Percentiles rank a stretch among this genome's conserved stretches.
Evolutionary conservation across 2,329 filamentous ascomycete genomes (phyloP).

Genomic region (Xylaria sp.): DNA sequence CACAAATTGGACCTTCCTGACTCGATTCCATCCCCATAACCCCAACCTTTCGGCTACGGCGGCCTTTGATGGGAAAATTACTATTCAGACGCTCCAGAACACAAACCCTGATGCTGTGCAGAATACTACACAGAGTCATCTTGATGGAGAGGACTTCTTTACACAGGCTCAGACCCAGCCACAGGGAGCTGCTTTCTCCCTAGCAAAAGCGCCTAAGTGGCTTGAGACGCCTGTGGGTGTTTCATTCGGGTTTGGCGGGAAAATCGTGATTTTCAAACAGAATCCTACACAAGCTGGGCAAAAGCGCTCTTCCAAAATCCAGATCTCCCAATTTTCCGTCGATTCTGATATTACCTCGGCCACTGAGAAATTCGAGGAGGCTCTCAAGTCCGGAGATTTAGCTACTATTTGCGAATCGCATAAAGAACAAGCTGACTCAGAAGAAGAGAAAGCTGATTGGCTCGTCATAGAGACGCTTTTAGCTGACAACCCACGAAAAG

Average conservation of each 20-base stretch:
- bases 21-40: conserved; percentile 92
- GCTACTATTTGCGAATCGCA: conserved; percentile 82
- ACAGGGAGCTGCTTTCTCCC: conserved; percentile 87
- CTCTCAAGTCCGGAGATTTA: conserved; percentile 81
- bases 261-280: conserved; percentile 80
- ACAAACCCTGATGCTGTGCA: conserved; percentile 83
- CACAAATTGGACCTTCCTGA: conserved; percentile 99
- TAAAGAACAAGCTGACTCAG: conserved; percentile 77
- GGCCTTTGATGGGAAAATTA: conserved; percentile 96
- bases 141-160: conserved; percentile 97
- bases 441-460: conserved; percentile 97
- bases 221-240: conserved; percentile 85
- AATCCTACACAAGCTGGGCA: conserved; percentile 70
- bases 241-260: conserved; percentile 95
- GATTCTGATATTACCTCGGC: conserved; percentile 86
- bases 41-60: conserved; percentile 93
- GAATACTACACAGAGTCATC: conserved; percentile 71
- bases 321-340: conserved; percentile 87
- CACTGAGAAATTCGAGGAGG: conserved; percentile 87
- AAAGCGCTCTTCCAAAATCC: conserved; percentile 77
- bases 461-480: conserved; percentile 90
- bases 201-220: conserved; percentile 90
- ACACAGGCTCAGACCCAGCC: conserved; percentile 91
- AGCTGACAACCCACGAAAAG: conserved; percentile 83
- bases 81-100: conserved; percentile 92